Conservation (phyloP, 2,329 filamentous ascomycete species). For the Kalaharituber pfeilii region DNA sequence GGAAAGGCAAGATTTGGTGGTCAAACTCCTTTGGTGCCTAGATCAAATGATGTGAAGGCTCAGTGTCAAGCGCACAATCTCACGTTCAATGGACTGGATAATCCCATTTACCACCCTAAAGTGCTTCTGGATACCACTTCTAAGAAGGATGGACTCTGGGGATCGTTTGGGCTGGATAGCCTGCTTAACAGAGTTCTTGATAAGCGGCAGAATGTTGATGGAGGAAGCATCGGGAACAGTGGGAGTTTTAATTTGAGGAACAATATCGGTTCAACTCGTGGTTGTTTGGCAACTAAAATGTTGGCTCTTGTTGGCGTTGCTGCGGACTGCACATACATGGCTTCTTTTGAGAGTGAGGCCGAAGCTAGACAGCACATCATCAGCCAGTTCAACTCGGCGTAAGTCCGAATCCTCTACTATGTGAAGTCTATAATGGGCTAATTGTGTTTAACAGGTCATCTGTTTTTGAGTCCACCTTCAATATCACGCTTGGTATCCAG, state of each 20-base stretch:
- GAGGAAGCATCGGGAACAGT: conserved; percentile 29
- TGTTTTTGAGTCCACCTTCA: conserved; percentile 80
- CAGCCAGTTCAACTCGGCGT: conserved; percentile 67
- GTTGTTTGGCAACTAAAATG: conserved; percentile 77
- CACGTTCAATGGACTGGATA: conserved; percentile 55
- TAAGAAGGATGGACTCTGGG: conserved; percentile 10
- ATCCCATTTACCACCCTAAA: conserved; percentile 41
- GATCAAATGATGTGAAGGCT: conserved; percentile 25
- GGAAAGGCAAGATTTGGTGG: conserved; percentile 19
- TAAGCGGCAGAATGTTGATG: conserved; percentile 15
- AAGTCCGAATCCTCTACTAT: conserved; percentile 7
- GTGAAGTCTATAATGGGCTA: no score
- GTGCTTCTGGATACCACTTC: conserved; percentile 11
- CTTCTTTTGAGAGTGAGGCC: conserved; percentile 44
- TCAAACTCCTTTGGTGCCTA: conserved; percentile 4
- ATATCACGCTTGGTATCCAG: conserved; percentile 77
- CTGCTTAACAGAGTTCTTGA: conserved; percentile 31
- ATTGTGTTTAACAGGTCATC: conserved; percentile 32
- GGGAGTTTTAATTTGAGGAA: conserved; percentile 61
- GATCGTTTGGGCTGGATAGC: conserved; percentile 10
- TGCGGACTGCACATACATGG: conserved; percentile 79
- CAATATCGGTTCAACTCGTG: conserved; percentile 64
- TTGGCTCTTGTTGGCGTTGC: conserved; percentile 84
- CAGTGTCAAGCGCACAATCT: conserved; percentile 61
- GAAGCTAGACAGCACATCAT: conserved; percentile 60